phyloP scores from a whole-genome alignment of 352 stramenopile species.

The Globisporangium cystogenes region DNA sequence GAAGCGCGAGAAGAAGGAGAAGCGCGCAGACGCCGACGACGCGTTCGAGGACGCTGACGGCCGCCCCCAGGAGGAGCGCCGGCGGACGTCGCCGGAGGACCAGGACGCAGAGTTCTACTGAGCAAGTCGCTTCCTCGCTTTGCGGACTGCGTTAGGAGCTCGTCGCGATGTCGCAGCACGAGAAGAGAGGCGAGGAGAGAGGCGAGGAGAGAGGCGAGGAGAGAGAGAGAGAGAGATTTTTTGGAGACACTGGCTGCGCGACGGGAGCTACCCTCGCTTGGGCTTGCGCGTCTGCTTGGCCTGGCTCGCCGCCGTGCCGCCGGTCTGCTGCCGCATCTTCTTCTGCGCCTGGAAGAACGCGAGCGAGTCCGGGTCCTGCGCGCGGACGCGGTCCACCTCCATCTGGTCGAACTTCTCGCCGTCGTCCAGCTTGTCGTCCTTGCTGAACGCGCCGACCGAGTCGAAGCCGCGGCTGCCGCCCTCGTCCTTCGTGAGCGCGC shows the following conservation, averaged over 20 bases:
- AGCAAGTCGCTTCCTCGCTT: neutral
- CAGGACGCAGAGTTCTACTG: constrained; percentile 11
- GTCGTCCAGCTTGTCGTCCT: constrained; percentile 86
- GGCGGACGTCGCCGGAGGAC: constrained; percentile 5
- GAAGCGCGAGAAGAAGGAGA: constrained; percentile 41
- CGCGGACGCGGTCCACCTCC: constrained; percentile 82
- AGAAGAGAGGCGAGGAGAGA: no score
- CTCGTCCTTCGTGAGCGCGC: constrained; percentile 30
- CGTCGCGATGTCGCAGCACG: no score
- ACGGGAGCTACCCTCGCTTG: constrained; percentile 19
- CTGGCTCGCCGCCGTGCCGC: neutral
- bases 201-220: no score
- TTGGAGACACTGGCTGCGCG: neutral
- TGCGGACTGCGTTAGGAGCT: no score
- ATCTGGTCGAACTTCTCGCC: constrained; percentile 91
- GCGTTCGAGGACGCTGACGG: constrained; percentile 7
- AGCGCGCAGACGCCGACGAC: constrained; percentile 10
- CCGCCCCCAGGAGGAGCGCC: constrained; percentile 1
- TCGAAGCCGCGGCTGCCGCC: constrained; percentile 9
- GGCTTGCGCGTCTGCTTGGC: constrained; percentile 21
- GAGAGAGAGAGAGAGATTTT: neutral
- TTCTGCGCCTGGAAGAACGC: constrained; percentile 91
- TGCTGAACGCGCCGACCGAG: constrained; percentile 20
- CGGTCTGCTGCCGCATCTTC: constrained; percentile 66
- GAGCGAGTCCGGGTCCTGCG: constrained; percentile 85